These are phyloP conservation scores for Mercurialis annua DNA, from an alignment of 345 rosid genomes.

Conservation along the genomic window DNA sequence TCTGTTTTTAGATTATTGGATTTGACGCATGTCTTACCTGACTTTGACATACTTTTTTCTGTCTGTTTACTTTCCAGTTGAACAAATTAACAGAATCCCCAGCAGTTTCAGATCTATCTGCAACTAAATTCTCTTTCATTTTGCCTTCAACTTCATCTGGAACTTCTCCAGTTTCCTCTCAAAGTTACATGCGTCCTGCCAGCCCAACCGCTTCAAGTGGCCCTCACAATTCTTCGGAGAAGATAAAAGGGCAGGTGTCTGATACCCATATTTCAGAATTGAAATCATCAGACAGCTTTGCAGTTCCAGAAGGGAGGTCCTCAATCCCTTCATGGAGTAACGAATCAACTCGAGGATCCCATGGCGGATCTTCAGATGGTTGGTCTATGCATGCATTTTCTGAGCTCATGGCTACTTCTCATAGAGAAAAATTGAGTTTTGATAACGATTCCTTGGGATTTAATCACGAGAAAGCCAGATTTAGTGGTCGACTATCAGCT, in stretches of 20 bases:
- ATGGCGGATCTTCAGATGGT: conserved; percentile 67
- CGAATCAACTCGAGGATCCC: conserved; percentile 52
- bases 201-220: conserved; percentile 42
- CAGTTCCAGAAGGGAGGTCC: conserved; percentile 43
- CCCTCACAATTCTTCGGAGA: conserved; percentile 37
- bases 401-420: conserved; percentile 71
- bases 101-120: conserved; percentile 48
- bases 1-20: background rate
- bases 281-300: conserved; percentile 40
- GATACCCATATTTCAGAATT: conserved; percentile 35
- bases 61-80: conserved; percentile 34
- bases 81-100: conserved; percentile 49
- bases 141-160: conserved; percentile 67
- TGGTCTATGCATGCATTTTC: conserved; percentile 86
- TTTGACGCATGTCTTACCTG: background rate
- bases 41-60: conserved; percentile 14
- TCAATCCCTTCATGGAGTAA: conserved; percentile 48
- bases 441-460: conserved; percentile 53
- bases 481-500: conserved; percentile 37
- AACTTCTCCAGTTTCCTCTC: conserved; percentile 50
- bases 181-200: conserved; percentile 43
- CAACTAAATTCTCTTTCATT: conserved; percentile 52
- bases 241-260: conserved; percentile 37
- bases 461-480: conserved; percentile 46
- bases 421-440: conserved; percentile 52